Percentiles rank a stretch among this genome's conserved stretches.
These are phyloP conservation scores for Penicillium frequentans DNA, from an alignment of 2,329 filamentous ascomycete genomes.

Conservation along the genomic window DNA sequence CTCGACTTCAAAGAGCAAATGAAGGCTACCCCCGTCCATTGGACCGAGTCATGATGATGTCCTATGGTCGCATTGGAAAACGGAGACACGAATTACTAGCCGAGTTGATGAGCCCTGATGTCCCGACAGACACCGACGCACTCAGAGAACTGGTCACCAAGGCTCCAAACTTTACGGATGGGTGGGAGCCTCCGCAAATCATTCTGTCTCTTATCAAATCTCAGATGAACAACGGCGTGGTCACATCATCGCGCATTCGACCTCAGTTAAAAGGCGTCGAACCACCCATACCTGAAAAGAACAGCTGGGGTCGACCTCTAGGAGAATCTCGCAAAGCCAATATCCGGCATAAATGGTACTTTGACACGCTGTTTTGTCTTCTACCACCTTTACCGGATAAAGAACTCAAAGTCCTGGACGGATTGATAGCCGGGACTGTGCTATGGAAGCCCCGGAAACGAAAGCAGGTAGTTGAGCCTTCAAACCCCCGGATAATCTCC, in stretches of 20 bases:
- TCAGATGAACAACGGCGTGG: constrained; percentile 32
- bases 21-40: constrained; percentile 54
- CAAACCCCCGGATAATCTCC: constrained; percentile 7
- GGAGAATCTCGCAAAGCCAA: constrained; percentile 32
- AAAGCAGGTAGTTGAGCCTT: constrained; percentile 15
- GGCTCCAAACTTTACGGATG: constrained; percentile 24
- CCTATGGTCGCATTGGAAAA: constrained; percentile 59
- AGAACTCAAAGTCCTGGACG: constrained; percentile 26
- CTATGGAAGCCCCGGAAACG: constrained; percentile 16
- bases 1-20: constrained; percentile 54
- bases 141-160: constrained; percentile 19
- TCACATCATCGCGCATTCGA: constrained; percentile 24
- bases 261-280: constrained; percentile 24
- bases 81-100: constrained; percentile 51
- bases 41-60: constrained; percentile 52
- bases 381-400: constrained; percentile 41
- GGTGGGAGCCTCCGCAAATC: constrained; percentile 36
- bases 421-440: background rate
- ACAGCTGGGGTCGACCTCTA: constrained; percentile 38
- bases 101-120: constrained; percentile 26
- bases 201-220: constrained; percentile 35
- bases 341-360: constrained; percentile 41
- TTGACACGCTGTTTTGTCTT: constrained; percentile 26
- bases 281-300: constrained; percentile 35
- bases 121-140: constrained; percentile 22